Conservation (phyloP, 306 rosid species). For the Ziziphus jujuba region DNA sequence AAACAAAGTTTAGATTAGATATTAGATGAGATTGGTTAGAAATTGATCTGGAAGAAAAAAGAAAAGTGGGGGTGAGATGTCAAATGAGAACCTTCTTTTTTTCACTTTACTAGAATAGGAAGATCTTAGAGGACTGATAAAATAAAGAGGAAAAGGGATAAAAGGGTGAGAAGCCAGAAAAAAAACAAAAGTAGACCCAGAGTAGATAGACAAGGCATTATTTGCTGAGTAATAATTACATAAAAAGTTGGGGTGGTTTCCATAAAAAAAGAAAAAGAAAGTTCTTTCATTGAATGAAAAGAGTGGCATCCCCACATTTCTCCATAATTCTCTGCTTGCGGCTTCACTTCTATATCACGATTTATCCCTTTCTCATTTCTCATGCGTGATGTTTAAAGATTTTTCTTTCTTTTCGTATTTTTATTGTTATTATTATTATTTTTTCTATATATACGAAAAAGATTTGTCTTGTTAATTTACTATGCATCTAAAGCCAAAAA, state of each 20-base stretch:
- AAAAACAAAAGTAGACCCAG: slow-evolving; percentile 39
- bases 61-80: slow-evolving; percentile 26
- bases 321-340: background rate
- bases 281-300: slow-evolving; percentile 23
- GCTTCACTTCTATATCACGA: slow-evolving; percentile 7
- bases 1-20: background rate
- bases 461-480: too few species aligned
- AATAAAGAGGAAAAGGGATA: slow-evolving; percentile 40
- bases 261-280: slow-evolving; percentile 40
- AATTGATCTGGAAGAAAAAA: slow-evolving; percentile 34
- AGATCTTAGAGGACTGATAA: slow-evolving; percentile 42
- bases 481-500: too few species aligned
- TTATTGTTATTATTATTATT: too few species aligned
- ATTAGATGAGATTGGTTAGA: background rate
- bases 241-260: slow-evolving; percentile 45
- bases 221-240: slow-evolving; percentile 66
- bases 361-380: background rate
- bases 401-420: background rate
- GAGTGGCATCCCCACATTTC: too few species aligned
- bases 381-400: background rate
- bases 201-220: slow-evolving; percentile 29
- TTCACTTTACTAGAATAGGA: slow-evolving; percentile 19
- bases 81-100: slow-evolving; percentile 35
- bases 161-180: slow-evolving; percentile 10
- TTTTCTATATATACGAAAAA: too few species aligned